Evolutionary conservation across 2,329 filamentous ascomycete genomes (phyloP), one percentile per base, ranked within the genome.

Genomic region (Aspergillus neotritici): DNA sequence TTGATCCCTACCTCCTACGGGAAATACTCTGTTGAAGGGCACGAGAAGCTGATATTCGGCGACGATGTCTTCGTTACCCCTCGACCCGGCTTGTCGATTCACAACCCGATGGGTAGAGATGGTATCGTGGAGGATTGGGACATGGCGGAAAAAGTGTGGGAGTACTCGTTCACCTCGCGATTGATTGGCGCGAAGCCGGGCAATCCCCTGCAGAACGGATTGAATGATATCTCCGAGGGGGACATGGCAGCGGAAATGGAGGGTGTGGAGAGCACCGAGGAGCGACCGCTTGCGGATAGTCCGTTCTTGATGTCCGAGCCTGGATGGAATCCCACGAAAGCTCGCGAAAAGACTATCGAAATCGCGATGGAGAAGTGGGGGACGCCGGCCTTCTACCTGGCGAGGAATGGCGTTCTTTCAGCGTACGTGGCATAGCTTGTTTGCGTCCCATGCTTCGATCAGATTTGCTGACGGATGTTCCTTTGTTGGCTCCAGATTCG

Each of bases 281-380:
- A 94, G 65, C 93, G 89, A 68, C 81, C 87, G 6, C 75, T 98
- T 49, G 80, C 84, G 38, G 93, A 97, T 66, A 93, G 87, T 66
- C 94, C 93, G 6, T 72, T 98, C 48, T 75, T 98, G 46, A 84
- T 98, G 79, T 95, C 88, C 1, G 93, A 98, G 69, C 86, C 90
- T 11, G 86, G 87, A 9, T 97, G 91, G 90, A 97, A 95, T 68
- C 78, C 82, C 17, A 69, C 79, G 34, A 96, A 96, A 72, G 81
- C 86, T 47, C 79, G 94, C 47, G 93, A 98, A 71, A 94, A 93
- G 78, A 84, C 85, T 32, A 91, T 96, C 58, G 93, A 98, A 71
- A 82, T 97, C 50, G 89, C 88, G 47, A 96, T 98, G 84, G 93
- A 98, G 75, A 87, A 82, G 61, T 98, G 93, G 89, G 90, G 88